Conservation (phyloP, 495 filamentous ascomycete genomes). For the Apodospora peruviana region DNA sequence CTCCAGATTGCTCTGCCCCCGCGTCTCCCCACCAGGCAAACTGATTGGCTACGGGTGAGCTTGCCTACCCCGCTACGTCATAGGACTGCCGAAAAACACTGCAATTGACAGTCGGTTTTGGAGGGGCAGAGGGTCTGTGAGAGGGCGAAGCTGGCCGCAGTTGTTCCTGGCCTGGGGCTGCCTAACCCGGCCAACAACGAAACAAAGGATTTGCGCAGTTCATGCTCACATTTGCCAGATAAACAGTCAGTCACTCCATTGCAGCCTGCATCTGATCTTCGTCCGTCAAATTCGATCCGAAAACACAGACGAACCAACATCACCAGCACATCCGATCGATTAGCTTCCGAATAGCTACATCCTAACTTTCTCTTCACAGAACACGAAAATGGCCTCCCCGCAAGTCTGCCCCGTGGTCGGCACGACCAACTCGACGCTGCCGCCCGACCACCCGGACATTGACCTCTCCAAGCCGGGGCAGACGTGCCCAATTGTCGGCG, state of each 20-base stretch:
- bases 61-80: neutral
- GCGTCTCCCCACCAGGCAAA: neutral
- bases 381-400: slow-evolving; percentile 14
- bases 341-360: too few species aligned
- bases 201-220: neutral
- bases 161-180: neutral
- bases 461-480: slow-evolving; percentile 40
- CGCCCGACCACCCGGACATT: slow-evolving; percentile 35
- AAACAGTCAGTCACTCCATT: too few species aligned
- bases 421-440: slow-evolving; percentile 39
- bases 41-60: neutral
- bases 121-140: neutral
- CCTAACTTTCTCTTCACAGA: too few species aligned
- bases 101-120: too few species aligned
- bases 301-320: too few species aligned
- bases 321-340: too few species aligned
- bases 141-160: neutral
- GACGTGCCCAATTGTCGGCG: slow-evolving; percentile 39
- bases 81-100: too few species aligned
- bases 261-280: too few species aligned
- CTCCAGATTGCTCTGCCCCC: neutral
- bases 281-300: too few species aligned
- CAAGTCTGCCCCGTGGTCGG: slow-evolving; percentile 35
- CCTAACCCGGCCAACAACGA: neutral
- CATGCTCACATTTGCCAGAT: neutral